Percentiles rank a stretch among this genome's conserved stretches.
These are phyloP conservation scores for Leishmania guyanensis DNA, from an alignment of 208 protist genomes.

Conservation along the genomic window DNA sequence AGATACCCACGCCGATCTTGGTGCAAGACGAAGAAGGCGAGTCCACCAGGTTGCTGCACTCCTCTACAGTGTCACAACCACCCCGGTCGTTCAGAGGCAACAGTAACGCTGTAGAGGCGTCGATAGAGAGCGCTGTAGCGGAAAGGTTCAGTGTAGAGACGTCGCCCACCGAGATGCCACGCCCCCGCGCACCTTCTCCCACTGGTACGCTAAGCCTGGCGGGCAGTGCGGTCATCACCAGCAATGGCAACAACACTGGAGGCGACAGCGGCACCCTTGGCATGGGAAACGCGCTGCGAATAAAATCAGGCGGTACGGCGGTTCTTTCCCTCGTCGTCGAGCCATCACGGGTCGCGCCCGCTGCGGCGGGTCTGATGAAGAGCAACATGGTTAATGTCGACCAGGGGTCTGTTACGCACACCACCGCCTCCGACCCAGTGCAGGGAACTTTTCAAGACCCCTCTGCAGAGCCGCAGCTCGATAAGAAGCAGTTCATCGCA, in stretches of 20 bases:
- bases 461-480: not conserved
- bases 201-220: not conserved
- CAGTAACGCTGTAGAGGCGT: conserved; percentile 19
- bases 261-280: not conserved
- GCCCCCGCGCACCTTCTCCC: not conserved
- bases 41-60: not conserved
- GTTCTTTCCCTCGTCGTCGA: not conserved
- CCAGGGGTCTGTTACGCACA: not conserved
- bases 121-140: not conserved
- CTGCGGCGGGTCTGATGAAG: not conserved
- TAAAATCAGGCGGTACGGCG: not conserved
- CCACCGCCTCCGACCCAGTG: not conserved
- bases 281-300: not conserved
- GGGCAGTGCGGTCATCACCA: not conserved
- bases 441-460: not conserved
- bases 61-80: conserved; percentile 15
- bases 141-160: not conserved
- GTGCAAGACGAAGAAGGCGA: not conserved
- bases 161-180: not conserved
- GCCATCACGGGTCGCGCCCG: not conserved
- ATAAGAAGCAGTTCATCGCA: not conserved
- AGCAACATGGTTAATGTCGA: not conserved
- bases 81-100: conserved; percentile 21
- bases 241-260: not conserved
- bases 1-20: not conserved